Evolutionary conservation across 129 eudicot genomes (phyloP).

Genomic region (Oenanthe sinensis): DNA sequence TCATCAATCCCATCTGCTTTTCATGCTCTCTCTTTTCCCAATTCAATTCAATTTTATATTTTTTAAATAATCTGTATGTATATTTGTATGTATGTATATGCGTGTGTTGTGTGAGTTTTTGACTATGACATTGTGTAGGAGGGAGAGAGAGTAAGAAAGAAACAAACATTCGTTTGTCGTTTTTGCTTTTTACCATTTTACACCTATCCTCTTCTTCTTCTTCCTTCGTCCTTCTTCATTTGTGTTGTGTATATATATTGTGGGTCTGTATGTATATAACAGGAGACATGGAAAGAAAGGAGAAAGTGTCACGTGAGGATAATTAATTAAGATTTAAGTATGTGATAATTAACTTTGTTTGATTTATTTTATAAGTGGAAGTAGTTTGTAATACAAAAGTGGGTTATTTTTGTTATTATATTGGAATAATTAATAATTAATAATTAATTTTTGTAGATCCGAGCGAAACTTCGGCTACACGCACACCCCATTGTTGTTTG

Average conservation of each 20-base stretch:
- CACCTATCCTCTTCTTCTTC: slow-evolving; percentile 8
- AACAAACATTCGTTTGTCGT: neutral
- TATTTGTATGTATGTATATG: too few relatives aligned
- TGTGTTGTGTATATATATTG: neutral
- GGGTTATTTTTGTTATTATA: neutral
- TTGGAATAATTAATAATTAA: neutral
- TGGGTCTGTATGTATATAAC: neutral
- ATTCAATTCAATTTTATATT: too few relatives aligned
- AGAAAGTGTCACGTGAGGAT: neutral
- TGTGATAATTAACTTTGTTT: too few relatives aligned
- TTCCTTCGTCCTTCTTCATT: neutral
- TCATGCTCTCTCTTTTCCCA: neutral
- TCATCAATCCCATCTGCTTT: neutral
- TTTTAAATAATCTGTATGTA: too few relatives aligned
- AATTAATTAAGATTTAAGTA: neutral
- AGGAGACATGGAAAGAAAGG: too few relatives aligned
- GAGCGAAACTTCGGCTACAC: neutral
- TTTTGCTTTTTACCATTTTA: slow-evolving; percentile 3
- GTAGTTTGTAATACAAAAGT: too few relatives aligned
- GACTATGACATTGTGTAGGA: neutral
- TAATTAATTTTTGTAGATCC: neutral
- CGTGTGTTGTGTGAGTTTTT: too few relatives aligned
- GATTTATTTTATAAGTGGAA: too few relatives aligned
- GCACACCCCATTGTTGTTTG: neutral
- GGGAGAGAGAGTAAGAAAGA: neutral